Conservation (phyloP, 768 basidiomycete species). For the Kockovaella imperatae region DNA sequence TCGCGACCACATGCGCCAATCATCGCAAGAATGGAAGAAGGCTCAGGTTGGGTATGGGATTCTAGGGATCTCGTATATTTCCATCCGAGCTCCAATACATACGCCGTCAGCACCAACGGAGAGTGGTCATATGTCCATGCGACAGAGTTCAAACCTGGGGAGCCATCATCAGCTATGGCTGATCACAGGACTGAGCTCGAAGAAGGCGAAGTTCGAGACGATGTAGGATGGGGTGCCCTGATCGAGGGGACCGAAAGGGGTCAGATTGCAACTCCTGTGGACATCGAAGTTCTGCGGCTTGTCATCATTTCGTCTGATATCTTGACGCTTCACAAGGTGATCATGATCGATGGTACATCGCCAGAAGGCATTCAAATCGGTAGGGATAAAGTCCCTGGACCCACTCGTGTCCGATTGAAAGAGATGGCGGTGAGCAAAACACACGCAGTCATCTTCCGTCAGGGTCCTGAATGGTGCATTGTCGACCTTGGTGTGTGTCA, state of each 20-base stretch:
- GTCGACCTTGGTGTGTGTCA: conserved; percentile 38
- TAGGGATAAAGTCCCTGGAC: conserved; percentile 27
- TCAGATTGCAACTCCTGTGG: neutral
- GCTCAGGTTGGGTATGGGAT: too few relatives aligned
- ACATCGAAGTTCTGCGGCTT: conserved; percentile 30
- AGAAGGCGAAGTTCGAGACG: conserved; percentile 35
- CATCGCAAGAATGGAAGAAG: too few relatives aligned
- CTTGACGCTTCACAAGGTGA: conserved; percentile 14
- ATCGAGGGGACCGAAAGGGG: too few relatives aligned
- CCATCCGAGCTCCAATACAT: conserved; percentile 17
- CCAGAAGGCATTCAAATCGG: conserved; percentile 34
- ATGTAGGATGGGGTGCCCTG: conserved; percentile 36
- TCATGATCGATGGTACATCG: conserved; percentile 34
- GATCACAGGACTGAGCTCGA: conserved; percentile 6
- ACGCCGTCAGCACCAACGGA: conserved; percentile 23
- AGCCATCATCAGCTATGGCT: conserved; percentile 2
- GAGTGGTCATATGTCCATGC: conserved; percentile 29
- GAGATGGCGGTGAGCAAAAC: conserved; percentile 42
- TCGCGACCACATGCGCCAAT: too few relatives aligned
- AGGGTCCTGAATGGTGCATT: conserved; percentile 31
- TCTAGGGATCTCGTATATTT: too few relatives aligned
- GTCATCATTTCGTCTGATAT: conserved; percentile 19
- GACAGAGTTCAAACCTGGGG: conserved; percentile 9
- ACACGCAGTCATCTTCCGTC: conserved; percentile 34
- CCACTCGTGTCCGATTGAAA: conserved; percentile 25